A percentile compares a stretch with the other conserved stretches of the same genome.
phyloP scores from a whole-genome alignment of 768 basidiomycete species.

The Mycena haematopus region DNA sequence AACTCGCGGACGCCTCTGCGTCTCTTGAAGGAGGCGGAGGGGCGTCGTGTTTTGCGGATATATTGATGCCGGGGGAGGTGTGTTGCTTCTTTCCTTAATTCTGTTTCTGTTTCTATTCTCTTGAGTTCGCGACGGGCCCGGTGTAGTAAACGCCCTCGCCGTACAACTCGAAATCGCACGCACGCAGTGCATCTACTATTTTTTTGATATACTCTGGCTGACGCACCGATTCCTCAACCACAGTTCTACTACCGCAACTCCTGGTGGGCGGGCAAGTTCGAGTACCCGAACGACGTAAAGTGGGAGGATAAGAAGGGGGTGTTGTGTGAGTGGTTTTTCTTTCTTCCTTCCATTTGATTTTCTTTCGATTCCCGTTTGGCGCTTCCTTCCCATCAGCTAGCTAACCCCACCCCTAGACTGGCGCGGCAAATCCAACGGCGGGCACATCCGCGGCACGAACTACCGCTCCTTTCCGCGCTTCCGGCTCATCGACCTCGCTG shows the following conservation, averaged over 20 bases:
- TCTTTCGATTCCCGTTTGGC: too few species aligned
- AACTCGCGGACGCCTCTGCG: slow-evolving; percentile 13
- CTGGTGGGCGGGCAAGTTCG: slow-evolving; percentile 30
- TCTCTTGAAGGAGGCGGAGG: neutral
- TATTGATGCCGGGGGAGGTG: slow-evolving; percentile 26
- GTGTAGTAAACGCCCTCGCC: too few species aligned
- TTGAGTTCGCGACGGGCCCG: too few species aligned
- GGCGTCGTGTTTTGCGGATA: slow-evolving; percentile 25
- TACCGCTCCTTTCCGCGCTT: slow-evolving; percentile 3
- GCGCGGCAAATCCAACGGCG: slow-evolving; percentile 31
- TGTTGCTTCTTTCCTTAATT: neutral
- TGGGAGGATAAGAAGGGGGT: slow-evolving; percentile 23
- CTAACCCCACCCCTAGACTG: slow-evolving; percentile 16
- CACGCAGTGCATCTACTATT: too few species aligned
- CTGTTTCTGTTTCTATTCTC: too few species aligned
- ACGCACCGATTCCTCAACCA: too few species aligned
- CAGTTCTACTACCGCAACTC: slow-evolving; percentile 29
- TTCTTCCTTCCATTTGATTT: neutral
- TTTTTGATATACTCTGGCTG: too few species aligned
- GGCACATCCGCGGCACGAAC: slow-evolving; percentile 26
- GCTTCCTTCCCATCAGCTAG: neutral
- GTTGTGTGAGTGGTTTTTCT: slow-evolving; percentile 12
- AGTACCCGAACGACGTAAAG: slow-evolving; percentile 13
- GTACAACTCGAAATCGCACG: too few species aligned
- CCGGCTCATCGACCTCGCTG: too few species aligned